Percentiles rank a stretch among this genome's conserved stretches.
Conservation (phyloP, 2,329 filamentous ascomycete genomes). For the Sporothrix brunneoviolacea region DNA sequence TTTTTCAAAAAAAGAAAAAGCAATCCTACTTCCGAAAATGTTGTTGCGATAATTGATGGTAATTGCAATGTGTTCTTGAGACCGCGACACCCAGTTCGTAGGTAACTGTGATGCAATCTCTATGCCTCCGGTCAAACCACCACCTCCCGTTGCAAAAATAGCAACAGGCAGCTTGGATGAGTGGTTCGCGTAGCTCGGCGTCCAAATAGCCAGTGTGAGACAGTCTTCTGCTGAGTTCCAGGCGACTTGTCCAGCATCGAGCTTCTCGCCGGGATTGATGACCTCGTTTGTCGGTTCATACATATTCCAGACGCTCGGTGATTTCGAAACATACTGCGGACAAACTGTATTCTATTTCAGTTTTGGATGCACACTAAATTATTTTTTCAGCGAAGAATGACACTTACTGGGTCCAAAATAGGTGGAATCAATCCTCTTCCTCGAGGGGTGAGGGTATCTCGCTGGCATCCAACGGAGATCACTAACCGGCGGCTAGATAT, state of each 20-base stretch:
- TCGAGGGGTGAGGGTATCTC: neutral
- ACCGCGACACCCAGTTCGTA: neutral
- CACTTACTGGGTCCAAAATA: neutral
- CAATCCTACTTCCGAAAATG: neutral
- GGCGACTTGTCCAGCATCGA: neutral
- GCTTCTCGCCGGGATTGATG: neutral
- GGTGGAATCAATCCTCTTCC: neutral
- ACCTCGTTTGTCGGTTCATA: constrained; percentile 1
- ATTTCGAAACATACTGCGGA: neutral
- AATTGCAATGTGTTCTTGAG: neutral
- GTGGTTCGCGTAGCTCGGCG: neutral
- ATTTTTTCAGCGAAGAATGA: too few species aligned
- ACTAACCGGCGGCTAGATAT: constrained; percentile 17
- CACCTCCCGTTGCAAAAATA: neutral
- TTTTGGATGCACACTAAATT: too few species aligned
- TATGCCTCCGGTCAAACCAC: neutral
- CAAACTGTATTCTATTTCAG: too few species aligned
- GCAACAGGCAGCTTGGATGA: neutral
- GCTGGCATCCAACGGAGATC: constrained; percentile 31
- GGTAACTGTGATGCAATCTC: neutral
- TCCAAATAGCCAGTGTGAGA: neutral
- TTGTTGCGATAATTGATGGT: neutral
- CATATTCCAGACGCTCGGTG: neutral
- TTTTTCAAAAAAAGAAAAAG: too few species aligned
- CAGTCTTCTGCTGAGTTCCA: neutral